A percentile compares a stretch with the other conserved stretches of the same genome.
Evolutionary conservation across 139 green algal genomes (phyloP).

Genomic region (Chlorella sp.): DNA sequence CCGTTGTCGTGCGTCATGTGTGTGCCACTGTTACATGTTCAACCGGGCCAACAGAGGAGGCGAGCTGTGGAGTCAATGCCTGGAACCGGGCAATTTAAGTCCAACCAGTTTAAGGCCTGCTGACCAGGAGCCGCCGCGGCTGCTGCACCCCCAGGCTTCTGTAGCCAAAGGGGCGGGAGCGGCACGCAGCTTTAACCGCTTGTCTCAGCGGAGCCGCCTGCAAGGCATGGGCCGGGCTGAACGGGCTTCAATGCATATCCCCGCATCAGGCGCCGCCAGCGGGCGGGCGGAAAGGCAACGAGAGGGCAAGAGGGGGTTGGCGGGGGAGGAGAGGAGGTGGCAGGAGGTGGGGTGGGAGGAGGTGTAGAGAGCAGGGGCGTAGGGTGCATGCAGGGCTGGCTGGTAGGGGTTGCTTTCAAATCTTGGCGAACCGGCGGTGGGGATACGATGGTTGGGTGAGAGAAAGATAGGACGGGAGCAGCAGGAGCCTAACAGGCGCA

Average conservation of each 20-base stretch:
- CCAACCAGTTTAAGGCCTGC: constrained; percentile 26
- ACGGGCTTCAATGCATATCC: constrained; percentile 17
- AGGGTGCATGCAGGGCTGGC: background rate
- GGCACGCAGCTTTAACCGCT: constrained; percentile 14
- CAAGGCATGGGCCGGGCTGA: constrained; percentile 24
- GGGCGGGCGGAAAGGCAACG: background rate
- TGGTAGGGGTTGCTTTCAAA: background rate
- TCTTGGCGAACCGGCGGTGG: too few relatives aligned
- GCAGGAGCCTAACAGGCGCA: too few relatives aligned
- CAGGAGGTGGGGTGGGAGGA: background rate
- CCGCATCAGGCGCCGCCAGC: background rate
- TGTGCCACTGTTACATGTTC: too few relatives aligned
- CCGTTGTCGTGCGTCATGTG: too few relatives aligned
- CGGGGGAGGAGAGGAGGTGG: background rate
- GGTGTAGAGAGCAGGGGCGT: background rate
- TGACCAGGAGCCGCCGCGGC: constrained; percentile 26
- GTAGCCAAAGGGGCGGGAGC: too few relatives aligned
- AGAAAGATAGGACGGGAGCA: too few relatives aligned
- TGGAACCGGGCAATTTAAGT: constrained; percentile 24
- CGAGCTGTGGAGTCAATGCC: background rate
- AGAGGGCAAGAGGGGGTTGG: background rate
- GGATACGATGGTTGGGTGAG: too few relatives aligned
- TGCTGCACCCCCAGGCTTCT: background rate
- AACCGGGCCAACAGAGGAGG: too few relatives aligned
- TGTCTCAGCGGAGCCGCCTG: constrained; percentile 10